Percentiles rank a stretch among this genome's conserved stretches.
phyloP scores from a whole-genome alignment of 2,329 filamentous ascomycete genomes.

The Venturia aucupariae region DNA sequence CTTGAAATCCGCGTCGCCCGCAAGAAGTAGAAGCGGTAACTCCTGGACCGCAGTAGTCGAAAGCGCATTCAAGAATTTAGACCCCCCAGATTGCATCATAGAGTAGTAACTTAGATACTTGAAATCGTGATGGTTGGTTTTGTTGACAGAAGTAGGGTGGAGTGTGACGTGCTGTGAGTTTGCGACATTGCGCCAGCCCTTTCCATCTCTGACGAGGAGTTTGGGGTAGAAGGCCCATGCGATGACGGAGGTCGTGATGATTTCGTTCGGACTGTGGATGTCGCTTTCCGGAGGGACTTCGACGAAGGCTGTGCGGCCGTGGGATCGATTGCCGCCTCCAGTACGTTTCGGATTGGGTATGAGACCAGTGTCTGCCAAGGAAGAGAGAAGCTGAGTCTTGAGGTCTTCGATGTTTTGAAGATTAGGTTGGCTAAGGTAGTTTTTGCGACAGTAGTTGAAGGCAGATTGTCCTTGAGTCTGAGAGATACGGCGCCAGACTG shows the following conservation, averaged over 20 bases:
- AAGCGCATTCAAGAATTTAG: constrained; percentile 64
- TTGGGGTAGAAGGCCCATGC: constrained; percentile 96
- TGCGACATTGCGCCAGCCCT: constrained; percentile 80
- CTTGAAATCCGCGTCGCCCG: constrained; percentile 83
- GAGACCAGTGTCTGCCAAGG: constrained; percentile 78
- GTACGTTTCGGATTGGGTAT: constrained; percentile 46
- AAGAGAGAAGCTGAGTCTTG: constrained; percentile 80
- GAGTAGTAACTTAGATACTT: constrained; percentile 92
- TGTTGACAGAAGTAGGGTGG: constrained; percentile 84
- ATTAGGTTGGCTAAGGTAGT: constrained; percentile 83
- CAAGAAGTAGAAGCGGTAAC: constrained; percentile 73
- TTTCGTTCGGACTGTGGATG: constrained; percentile 68
- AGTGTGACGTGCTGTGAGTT: constrained; percentile 88
- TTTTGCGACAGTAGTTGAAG: constrained; percentile 86
- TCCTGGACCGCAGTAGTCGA: constrained; percentile 60
- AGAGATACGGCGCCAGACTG: constrained; percentile 77
- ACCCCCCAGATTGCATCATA: constrained; percentile 43
- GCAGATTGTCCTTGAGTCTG: constrained; percentile 62
- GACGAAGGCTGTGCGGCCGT: constrained; percentile 73
- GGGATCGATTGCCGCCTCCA: constrained; percentile 25
- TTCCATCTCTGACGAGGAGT: constrained; percentile 71
- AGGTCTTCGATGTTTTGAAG: constrained; percentile 89
- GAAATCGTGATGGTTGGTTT: constrained; percentile 53
- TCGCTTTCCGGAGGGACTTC: constrained; percentile 69
- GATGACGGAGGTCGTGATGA: constrained; percentile 70